phyloP scores from a whole-genome alignment of 1,284 basidiomycete genomes.

The Schizopora paradoxa region DNA sequence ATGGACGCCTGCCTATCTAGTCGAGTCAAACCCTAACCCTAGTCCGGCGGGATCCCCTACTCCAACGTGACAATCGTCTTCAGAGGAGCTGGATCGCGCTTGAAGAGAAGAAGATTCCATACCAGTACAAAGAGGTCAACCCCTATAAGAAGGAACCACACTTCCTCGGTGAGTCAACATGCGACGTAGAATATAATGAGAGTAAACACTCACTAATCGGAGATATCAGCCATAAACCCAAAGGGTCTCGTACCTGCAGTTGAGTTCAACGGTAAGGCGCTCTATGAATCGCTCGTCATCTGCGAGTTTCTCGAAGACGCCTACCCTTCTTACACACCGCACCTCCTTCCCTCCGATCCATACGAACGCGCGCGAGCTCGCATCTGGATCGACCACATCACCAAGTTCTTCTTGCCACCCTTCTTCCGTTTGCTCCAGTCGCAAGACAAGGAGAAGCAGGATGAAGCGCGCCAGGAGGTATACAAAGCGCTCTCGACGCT shows the following conservation, averaged over 20 bases:
- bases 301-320: constrained; percentile 60
- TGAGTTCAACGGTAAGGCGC: constrained; percentile 48
- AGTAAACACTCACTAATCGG: neutral
- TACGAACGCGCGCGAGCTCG: constrained; percentile 43
- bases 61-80: too few relatives aligned
- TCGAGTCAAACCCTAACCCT: too few relatives aligned
- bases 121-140: constrained; percentile 64
- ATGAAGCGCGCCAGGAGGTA: constrained; percentile 40
- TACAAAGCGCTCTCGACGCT: constrained; percentile 43
- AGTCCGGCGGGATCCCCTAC: too few relatives aligned
- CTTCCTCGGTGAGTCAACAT: constrained; percentile 41
- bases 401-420: constrained; percentile 45
- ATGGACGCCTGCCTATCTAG: too few relatives aligned
- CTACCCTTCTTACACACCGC: constrained; percentile 40
- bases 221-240: constrained; percentile 52
- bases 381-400: constrained; percentile 51
- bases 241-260: constrained; percentile 65
- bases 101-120: constrained; percentile 60
- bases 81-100: constrained; percentile 65
- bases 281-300: constrained; percentile 57
- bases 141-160: constrained; percentile 66
- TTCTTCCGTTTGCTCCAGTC: constrained; percentile 50
- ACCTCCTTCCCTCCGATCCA: constrained; percentile 45
- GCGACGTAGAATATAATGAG: constrained; percentile 11
- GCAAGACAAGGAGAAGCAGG: constrained; percentile 46